Evolutionary conservation across 148 eudicot genomes (phyloP).

Genomic region (Cornus suecica): DNA sequence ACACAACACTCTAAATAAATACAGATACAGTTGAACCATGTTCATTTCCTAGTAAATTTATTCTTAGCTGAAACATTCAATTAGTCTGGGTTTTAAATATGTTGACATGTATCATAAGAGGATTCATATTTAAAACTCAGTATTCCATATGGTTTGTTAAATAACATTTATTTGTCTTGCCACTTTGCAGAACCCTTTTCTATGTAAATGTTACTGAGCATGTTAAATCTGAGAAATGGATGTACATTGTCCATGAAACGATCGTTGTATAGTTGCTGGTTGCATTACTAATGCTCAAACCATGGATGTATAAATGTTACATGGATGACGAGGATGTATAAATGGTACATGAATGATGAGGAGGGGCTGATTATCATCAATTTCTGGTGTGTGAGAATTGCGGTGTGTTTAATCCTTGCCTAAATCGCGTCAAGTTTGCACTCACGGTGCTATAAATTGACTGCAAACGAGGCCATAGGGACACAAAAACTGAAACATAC

Average conservation of each 20-base stretch:
- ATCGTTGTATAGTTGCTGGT: neutral
- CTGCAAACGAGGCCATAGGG: neutral
- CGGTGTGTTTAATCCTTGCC: too few relatives aligned
- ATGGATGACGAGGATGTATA: too few relatives aligned
- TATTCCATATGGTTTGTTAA: neutral
- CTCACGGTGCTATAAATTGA: too few relatives aligned
- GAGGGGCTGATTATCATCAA: too few relatives aligned
- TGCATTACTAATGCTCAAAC: too few relatives aligned
- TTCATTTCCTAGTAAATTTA: neutral
- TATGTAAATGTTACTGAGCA: too few relatives aligned
- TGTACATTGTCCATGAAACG: neutral
- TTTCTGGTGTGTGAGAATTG: too few relatives aligned
- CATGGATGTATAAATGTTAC: too few relatives aligned
- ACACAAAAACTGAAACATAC: neutral
- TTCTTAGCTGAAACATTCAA: neutral
- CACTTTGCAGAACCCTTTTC: too few relatives aligned
- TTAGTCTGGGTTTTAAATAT: neutral
- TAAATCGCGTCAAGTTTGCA: too few relatives aligned
- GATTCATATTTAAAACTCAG: neutral
- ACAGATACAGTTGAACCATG: neutral
- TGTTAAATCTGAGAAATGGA: neutral
- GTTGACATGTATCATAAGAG: neutral
- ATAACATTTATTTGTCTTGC: neutral
- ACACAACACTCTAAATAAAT: neutral
- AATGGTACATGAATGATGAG: too few relatives aligned